Percentiles rank a stretch among this genome's conserved stretches.
Conservation (phyloP, 306 rosid genomes). For the Macrotyloma uniflorum region DNA sequence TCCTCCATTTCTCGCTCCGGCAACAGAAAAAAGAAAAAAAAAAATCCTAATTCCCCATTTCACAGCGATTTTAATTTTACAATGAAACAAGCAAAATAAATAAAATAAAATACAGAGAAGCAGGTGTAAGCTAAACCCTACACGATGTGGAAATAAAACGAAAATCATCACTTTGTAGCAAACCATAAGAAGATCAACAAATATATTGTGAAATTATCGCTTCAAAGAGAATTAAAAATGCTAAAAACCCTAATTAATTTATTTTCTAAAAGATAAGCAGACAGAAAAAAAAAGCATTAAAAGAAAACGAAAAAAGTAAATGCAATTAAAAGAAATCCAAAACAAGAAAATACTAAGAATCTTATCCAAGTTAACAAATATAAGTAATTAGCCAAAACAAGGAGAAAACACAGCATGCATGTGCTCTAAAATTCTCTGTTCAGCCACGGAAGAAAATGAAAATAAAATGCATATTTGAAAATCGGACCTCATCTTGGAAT, state of each 20-base stretch:
- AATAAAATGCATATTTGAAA: not conserved
- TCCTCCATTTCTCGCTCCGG: not conserved
- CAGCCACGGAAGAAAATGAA: not conserved
- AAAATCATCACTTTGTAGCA: not conserved
- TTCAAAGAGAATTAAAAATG: not conserved
- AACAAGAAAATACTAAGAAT: not conserved
- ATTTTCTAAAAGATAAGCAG: not conserved
- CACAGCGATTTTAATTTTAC: not conserved
- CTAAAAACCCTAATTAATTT: constrained; percentile 26
- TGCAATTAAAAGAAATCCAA: not conserved
- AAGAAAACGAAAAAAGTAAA: not conserved
- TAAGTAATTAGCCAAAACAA: not conserved
- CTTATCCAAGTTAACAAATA: not conserved
- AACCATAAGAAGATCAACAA: not conserved
- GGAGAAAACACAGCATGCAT: not conserved
- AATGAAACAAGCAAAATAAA: not conserved
- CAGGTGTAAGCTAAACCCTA: not conserved
- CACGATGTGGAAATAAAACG: no score
- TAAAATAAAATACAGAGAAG: not conserved
- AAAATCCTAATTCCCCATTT: not conserved
- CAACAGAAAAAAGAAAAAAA: not conserved
- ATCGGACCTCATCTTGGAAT: constrained; percentile 31
- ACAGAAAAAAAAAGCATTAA: not conserved
- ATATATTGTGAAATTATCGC: not conserved
- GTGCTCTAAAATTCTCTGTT: not conserved